Evolutionary conservation across 805 yeast species (phyloP).

Genomic region (Candida sithepensis): DNA sequence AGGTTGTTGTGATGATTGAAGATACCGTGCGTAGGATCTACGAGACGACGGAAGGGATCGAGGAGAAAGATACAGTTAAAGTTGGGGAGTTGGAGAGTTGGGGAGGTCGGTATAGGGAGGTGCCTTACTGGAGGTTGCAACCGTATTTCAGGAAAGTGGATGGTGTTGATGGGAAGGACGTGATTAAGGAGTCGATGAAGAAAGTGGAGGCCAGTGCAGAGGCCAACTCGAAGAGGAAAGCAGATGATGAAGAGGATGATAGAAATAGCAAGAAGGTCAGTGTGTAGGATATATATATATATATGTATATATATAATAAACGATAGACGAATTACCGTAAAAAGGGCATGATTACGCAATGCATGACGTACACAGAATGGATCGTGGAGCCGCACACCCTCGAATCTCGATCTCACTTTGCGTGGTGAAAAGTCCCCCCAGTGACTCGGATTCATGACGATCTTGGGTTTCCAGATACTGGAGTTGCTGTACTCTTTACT

Average conservation of each 20-base stretch:
- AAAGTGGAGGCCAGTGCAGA: constrained; percentile 14
- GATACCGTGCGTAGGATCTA: constrained; percentile 55
- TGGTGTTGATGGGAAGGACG: constrained; percentile 58
- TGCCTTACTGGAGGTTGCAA: constrained; percentile 96
- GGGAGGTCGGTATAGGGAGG: constrained; percentile 78
- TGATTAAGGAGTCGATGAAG: constrained; percentile 22
- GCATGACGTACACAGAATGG: no score
- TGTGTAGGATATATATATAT: not conserved
- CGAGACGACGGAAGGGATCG: constrained; percentile 46
- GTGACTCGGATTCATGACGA: no score
- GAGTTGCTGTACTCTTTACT: no score
- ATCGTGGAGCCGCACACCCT: no score
- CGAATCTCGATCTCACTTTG: no score
- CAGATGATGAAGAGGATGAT: constrained; percentile 1
- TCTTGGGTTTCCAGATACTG: no score
- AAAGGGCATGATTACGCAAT: no score
- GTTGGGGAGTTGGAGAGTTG: constrained; percentile 55
- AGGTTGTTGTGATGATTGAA: constrained; percentile 65
- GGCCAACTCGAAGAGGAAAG: constrained; percentile 8
- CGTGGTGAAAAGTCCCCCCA: no score
- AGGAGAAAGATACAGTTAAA: constrained; percentile 50
- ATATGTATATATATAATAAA: no score
- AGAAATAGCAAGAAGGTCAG: not conserved
- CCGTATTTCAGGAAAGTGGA: constrained; percentile 90
- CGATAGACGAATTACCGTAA: no score